These are phyloP conservation scores for Suillus alpinus DNA, from an alignment of 768 basidiomycete genomes.

Conservation along the genomic window DNA sequence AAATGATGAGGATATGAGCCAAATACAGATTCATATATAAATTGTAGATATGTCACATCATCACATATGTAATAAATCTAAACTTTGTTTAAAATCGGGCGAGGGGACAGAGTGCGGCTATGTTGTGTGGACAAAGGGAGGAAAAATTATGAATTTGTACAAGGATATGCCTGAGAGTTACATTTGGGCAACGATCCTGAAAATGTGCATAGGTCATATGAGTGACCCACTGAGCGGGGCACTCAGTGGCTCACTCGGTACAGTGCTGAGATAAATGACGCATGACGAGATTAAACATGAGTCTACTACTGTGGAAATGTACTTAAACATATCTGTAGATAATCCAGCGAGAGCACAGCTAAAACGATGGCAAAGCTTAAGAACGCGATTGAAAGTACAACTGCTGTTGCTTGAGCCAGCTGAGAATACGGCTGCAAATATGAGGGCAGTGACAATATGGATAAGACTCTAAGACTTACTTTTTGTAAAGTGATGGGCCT, in stretches of 20 bases:
- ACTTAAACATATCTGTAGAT: neutral
- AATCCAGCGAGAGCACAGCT: neutral
- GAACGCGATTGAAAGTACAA: neutral
- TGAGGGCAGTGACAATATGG: neutral
- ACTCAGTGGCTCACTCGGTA: no score
- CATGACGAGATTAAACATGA: no score
- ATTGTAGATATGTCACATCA: neutral
- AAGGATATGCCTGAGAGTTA: neutral
- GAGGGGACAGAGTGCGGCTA: neutral
- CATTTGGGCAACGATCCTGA: neutral
- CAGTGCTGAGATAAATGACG: no score
- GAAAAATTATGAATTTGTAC: neutral
- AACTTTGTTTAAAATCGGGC: neutral
- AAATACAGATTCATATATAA: neutral
- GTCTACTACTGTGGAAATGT: no score
- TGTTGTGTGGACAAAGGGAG: neutral
- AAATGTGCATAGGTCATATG: neutral
- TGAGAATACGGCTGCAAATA: neutral
- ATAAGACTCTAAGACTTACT: neutral
- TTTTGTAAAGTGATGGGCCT: neutral
- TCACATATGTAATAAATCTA: neutral
- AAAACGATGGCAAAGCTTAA: neutral
- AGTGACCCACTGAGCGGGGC: neutral
- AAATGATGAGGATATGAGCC: neutral
- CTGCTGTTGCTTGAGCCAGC: neutral